Percentiles rank a stretch among this genome's conserved stretches.
phyloP scores from a whole-genome alignment of 179 eudicot species.

The Actinidia polygama region DNA sequence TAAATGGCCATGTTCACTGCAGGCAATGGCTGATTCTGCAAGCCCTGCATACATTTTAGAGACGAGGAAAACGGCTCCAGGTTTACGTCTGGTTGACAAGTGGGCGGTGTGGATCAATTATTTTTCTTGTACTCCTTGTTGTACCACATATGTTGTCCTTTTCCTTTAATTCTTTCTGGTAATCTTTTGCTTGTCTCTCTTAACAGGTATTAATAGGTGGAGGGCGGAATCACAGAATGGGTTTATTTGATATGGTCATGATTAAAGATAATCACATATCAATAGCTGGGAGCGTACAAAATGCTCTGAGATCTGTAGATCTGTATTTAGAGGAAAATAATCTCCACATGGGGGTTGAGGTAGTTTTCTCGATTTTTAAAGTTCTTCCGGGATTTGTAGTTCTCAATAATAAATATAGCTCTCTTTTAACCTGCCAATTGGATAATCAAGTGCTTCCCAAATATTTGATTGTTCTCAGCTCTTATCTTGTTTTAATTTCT shows the following conservation, averaged over 20 bases:
- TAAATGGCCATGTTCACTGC: constrained; percentile 18
- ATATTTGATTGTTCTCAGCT: not conserved
- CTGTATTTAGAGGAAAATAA: constrained; percentile 72
- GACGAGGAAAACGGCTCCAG: constrained; percentile 99
- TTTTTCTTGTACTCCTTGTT: constrained; percentile 14
- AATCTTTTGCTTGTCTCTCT: constrained; percentile 17
- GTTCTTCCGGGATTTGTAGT: not conserved
- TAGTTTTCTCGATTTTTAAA: constrained; percentile 24
- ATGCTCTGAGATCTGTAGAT: constrained; percentile 80
- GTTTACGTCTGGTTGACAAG: constrained; percentile 93
- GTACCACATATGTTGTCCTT: not conserved
- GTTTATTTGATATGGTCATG: constrained; percentile 96
- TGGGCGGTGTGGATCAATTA: constrained; percentile 82
- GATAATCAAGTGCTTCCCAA: not conserved
- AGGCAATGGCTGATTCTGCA: constrained; percentile 98
- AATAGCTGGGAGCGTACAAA: constrained; percentile 81
- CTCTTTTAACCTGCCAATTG: constrained; percentile 1
- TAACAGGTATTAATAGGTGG: constrained; percentile 90
- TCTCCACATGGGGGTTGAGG: constrained; percentile 93
- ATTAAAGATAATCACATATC: constrained; percentile 96
- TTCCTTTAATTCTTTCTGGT: not conserved
- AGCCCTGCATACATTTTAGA: constrained; percentile 81
- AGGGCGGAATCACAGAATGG: constrained; percentile 91
- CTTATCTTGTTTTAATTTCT: too few species aligned
- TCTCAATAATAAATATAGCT: not conserved